Base-by-base conservation (phyloP, 257 asterid genomes). In the Rehmannia glutinosa region DNA sequence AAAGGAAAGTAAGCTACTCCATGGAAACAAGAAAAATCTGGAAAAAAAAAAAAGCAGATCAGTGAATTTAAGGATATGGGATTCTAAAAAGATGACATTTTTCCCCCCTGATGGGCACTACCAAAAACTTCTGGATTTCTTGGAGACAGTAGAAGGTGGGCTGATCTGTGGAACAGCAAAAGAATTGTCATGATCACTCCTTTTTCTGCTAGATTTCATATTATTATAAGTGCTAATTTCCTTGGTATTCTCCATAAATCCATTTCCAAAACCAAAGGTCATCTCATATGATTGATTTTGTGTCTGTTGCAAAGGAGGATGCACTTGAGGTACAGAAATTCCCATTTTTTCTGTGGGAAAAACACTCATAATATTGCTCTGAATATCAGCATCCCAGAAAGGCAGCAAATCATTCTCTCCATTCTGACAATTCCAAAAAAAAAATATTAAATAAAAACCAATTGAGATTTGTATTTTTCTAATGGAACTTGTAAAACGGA, bases 81-180 rank as follows among this genome's bases (percentile, higher is more conserved):
- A n/a, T n/a, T n/a, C n/a, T n/a, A n/a, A n/a, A n/a, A n/a, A n/a
- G n/a, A n/a, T n/a, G n/a, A n/a, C n/a, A n/a, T n/a, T n/a, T 32
- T 8, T 32, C 7, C 38, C 8, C 8, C 38, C 8, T 8, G 1
- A 32, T 32, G 38, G 8, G n/a, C n/a, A 42, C 75, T 64, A 77
- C 81, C 87, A 80, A 24, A 67, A 64, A 71, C 35, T 71, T 81
- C 87, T 81, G 19, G 89, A 77, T 85, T 80, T 87, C 75, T 81
- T 81, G 42, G 62, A 55, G 55, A 77, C 76, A 69, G 42, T 41
- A 7, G 86, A 73, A 71, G 80, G 39, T 47, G 91, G 87, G 52
- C 66, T 76, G 33, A 87, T 92, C 78, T 89, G 95, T 62, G 98
- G 98, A 69, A 92, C 98, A 16, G 94, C 81, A 72, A 77, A 83